Conservation (phyloP, 768 basidiomycete species). For the Royoungia palumana region DNA sequence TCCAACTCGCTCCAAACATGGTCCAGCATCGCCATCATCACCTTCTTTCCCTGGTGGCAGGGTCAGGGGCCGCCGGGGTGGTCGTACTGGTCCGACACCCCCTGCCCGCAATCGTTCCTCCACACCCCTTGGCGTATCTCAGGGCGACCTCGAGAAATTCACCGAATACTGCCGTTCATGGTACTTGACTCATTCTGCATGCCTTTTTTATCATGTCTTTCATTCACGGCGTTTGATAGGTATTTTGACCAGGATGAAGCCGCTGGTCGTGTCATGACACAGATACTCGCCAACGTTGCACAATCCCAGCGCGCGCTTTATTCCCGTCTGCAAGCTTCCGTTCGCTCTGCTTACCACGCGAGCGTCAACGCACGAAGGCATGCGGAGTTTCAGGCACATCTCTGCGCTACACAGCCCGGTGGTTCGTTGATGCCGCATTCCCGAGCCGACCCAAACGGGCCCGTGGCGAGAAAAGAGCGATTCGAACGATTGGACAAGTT, state of each 20-base stretch:
- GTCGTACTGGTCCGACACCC: slow-evolving; percentile 49
- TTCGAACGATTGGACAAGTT: slow-evolving; percentile 74
- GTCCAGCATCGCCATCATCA: slow-evolving; percentile 53
- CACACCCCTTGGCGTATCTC: slow-evolving; percentile 63
- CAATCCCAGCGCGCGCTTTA: slow-evolving; percentile 85
- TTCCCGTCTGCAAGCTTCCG: slow-evolving; percentile 80
- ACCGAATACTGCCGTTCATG: slow-evolving; percentile 75
- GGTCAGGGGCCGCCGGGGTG: slow-evolving; percentile 47
- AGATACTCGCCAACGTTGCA: slow-evolving; percentile 74
- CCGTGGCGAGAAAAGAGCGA: slow-evolving; percentile 71
- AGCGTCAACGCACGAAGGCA: slow-evolving; percentile 71
- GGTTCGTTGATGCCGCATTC: slow-evolving; percentile 75
- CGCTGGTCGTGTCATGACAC: slow-evolving; percentile 76
- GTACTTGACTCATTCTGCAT: slow-evolving; percentile 37
- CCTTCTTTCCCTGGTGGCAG: slow-evolving; percentile 50
- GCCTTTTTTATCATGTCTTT: not conserved
- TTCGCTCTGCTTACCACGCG: slow-evolving; percentile 81
- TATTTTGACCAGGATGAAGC: slow-evolving; percentile 81
- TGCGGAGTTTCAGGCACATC: slow-evolving; percentile 83
- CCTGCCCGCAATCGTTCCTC: slow-evolving; percentile 59
- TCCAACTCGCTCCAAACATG: slow-evolving; percentile 39
- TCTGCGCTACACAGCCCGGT: slow-evolving; percentile 75
- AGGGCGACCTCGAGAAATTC: slow-evolving; percentile 74
- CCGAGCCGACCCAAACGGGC: slow-evolving; percentile 60
- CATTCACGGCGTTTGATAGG: slow-evolving; percentile 42